These are phyloP conservation scores for Pseudohalonectria lignicola DNA, from an alignment of 2,329 filamentous ascomycete species.

Conservation along the genomic window DNA sequence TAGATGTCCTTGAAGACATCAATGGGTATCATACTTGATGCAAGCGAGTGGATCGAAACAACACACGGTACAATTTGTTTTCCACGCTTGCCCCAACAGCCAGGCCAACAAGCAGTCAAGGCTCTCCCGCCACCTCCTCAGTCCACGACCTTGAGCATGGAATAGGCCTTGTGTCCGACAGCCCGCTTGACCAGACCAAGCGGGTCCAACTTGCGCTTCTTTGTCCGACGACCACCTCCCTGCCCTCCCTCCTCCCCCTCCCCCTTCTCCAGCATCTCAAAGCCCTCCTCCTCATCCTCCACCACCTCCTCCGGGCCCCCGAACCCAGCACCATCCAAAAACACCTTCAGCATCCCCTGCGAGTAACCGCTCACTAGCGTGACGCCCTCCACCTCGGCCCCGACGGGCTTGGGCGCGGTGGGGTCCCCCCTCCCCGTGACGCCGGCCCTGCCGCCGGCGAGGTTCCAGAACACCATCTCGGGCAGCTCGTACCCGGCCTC, in stretches of 20 bases:
- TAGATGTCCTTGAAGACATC: too few species aligned
- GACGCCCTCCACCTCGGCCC: constrained; percentile 29
- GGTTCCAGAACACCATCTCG: constrained; percentile 50
- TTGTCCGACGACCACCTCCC: constrained; percentile 11
- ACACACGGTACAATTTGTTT: too few species aligned
- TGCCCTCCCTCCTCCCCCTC: constrained; percentile 18
- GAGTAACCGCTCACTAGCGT: constrained; percentile 44
- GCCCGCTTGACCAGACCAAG: constrained; percentile 34
- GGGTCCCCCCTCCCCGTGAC: constrained; percentile 10
- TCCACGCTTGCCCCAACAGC: too few species aligned
- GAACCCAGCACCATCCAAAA: constrained; percentile 38
- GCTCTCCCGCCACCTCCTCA: constrained; percentile 22
- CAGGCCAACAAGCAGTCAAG: too few species aligned
- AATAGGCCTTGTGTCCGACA: constrained; percentile 40
- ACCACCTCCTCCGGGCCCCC: constrained; percentile 25
- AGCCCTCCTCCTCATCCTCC: constrained; percentile 17
- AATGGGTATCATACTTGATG: too few species aligned
- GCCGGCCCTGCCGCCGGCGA: constrained; percentile 28
- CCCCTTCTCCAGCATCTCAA: constrained; percentile 4
- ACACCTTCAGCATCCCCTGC: constrained; percentile 46
- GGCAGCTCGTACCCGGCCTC: constrained; percentile 45
- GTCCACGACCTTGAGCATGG: constrained; percentile 43
- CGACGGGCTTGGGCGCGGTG: constrained; percentile 35
- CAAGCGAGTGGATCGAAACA: too few species aligned
- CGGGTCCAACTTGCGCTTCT: constrained; percentile 31